These are phyloP conservation scores for Citrus australasica DNA, from an alignment of 345 rosid genomes.

Conservation along the genomic window DNA sequence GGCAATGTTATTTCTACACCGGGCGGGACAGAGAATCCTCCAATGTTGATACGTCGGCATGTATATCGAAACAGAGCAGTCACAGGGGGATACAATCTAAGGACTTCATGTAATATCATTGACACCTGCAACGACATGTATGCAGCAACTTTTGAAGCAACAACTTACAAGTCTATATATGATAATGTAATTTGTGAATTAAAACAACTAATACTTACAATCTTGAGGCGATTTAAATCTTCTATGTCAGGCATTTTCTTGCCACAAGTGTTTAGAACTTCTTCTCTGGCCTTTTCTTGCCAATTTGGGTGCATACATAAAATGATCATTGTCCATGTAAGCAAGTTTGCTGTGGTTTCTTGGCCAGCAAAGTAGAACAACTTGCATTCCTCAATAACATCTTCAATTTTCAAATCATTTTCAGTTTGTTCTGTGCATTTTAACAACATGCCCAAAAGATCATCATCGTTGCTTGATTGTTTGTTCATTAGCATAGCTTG, in stretches of 20 bases:
- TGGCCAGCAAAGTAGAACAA: slow-evolving; percentile 36
- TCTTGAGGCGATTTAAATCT: slow-evolving; percentile 20
- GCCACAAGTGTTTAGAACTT: slow-evolving; percentile 21
- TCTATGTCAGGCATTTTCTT: slow-evolving; percentile 7
- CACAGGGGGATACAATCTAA: slow-evolving; percentile 23
- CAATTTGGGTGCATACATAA: slow-evolving; percentile 23
- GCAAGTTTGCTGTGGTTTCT: slow-evolving; percentile 33
- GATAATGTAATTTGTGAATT: not conserved
- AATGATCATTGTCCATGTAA: slow-evolving; percentile 25
- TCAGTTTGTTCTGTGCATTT: slow-evolving; percentile 1
- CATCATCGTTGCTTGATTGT: slow-evolving; percentile 5
- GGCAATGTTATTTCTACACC: slow-evolving; percentile 15
- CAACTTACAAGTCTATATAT: not conserved
- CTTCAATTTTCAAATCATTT: slow-evolving; percentile 16
- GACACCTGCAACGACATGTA: slow-evolving; percentile 6
- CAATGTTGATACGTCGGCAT: slow-evolving; percentile 1
- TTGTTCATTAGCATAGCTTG: slow-evolving; percentile 3
- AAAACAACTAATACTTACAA: slow-evolving; percentile 7
- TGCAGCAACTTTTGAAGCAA: not conserved
- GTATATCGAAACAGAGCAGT: not conserved
- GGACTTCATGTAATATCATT: slow-evolving; percentile 15
- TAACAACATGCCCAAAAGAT: slow-evolving; percentile 18
- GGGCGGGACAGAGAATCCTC: slow-evolving; percentile 22
- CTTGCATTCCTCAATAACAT: slow-evolving; percentile 25
- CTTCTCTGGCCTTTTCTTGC: slow-evolving; percentile 31